These are phyloP conservation scores for Helicostylum pulchrum DNA, from an alignment of 192 early-diverging fungal species.

Conservation along the genomic window DNA sequence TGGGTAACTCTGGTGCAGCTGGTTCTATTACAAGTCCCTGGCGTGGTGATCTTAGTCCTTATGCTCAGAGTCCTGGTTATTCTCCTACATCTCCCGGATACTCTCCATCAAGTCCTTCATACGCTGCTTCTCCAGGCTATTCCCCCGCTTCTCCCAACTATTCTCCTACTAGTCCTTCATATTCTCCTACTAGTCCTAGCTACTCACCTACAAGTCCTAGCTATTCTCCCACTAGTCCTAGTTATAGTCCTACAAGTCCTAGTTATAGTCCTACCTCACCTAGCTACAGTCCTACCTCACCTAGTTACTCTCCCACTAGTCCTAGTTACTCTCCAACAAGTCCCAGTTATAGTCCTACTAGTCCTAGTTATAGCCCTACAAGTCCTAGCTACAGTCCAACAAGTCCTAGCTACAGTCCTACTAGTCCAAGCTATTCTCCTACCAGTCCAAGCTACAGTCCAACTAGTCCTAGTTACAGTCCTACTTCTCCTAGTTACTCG, in stretches of 20 bases:
- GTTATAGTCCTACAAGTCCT: conserved; percentile 64
- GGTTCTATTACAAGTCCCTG: conserved; percentile 56
- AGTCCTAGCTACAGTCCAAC: conserved; percentile 73
- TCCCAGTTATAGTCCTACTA: conserved; percentile 71
- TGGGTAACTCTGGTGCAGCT: conserved; percentile 71
- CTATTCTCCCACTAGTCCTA: conserved; percentile 65
- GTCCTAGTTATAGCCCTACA: conserved; percentile 70
- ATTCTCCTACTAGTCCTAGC: conserved; percentile 65
- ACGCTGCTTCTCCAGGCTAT: conserved; percentile 68
- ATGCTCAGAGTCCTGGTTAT: conserved; percentile 55
- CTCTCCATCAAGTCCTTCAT: conserved; percentile 70
- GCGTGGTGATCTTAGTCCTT: conserved; percentile 38
- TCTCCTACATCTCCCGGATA: conserved; percentile 70
- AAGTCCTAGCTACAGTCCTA: conserved; percentile 63
- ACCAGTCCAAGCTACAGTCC: conserved; percentile 61
- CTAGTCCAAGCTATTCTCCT: conserved; percentile 60
- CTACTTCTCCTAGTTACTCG: conserved; percentile 66
- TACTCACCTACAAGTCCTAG: conserved; percentile 77
- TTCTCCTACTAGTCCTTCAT: conserved; percentile 64
- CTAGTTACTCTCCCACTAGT: conserved; percentile 59
- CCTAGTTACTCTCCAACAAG: conserved; percentile 74
- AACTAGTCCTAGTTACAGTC: conserved; percentile 66
- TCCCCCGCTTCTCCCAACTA: conserved; percentile 57
- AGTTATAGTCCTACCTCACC: conserved; percentile 67
- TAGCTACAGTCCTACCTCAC: conserved; percentile 62